Base-by-base conservation (phyloP, 371 early-diverging fungal species). In the Enteropsectra breve region DNA sequence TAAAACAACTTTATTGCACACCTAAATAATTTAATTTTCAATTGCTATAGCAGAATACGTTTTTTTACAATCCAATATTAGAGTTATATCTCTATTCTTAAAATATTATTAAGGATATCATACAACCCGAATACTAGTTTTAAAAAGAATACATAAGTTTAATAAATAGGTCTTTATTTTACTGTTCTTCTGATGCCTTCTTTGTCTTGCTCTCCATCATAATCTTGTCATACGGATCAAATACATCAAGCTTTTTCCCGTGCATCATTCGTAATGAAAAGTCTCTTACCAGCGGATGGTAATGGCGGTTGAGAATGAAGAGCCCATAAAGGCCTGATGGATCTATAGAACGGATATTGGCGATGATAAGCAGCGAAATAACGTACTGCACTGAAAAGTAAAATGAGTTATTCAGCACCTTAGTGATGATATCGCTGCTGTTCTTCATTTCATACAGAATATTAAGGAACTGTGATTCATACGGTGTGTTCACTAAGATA, bases 151-250 rank as follows among this genome's bases (percentile, higher is more conserved):
- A n/a, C n/a, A n/a, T n/a, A n/a, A n/a, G n/a, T n/a, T n/a, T n/a
- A n/a, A n/a, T n/a, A n/a, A n/a, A n/a, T n/a, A n/a, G n/a, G n/a
- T n/a, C n/a, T n/a, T n/a, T n/a, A n/a, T n/a, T n/a, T n/a, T n/a
- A n/a, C n/a, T n/a, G n/a, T 15, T 18, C 8, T 50, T 36, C 58
- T 57, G 24, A 52, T 24, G 15, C 11, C 8, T 11, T 56, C 60
- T 45, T 59, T n/a, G 58, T 24, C 21, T 11, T 8, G 8, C 21
- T n/a, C 15, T 37, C 58, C 11, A 37, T n/a, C n/a, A 38, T 43
- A 32, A 66, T 46, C 8, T 21, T 36, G 32, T 69, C 66, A 40
- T 58, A 69, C 11, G 69, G 62, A 54, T 69, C 69, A 57, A 63
- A 69, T 13, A 64, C 33, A 36, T 11, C 24, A 24, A 69, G 26